Base-by-base conservation (phyloP, 1,284 basidiomycete species). In the Cryptococcus floricola region DNA sequence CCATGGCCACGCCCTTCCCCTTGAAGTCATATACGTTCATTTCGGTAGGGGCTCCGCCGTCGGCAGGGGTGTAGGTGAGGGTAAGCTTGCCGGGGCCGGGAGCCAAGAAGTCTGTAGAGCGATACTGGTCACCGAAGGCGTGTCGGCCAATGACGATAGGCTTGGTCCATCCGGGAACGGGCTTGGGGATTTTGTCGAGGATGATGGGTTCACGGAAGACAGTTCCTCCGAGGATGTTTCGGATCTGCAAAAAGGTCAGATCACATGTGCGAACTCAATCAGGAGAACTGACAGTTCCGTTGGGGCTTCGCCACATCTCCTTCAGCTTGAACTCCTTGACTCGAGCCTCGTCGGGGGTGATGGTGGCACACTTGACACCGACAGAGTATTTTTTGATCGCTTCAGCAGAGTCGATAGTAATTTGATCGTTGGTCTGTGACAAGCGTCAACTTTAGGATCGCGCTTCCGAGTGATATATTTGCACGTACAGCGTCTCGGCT, bases 171-270 rank as follows among this genome's bases (percentile, higher is more conserved):
- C 96, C 95, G 19, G 93, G 93, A 42, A 98, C 84, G 19, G 93
- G 91, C 70, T 88, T 89, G 41, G 95, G 96, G 70, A 98, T 89
- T 64, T 87, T 85, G 52, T 87, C 76, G 47, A 98, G 84, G 71
- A 98, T 87, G 79, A 98, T 98, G 65, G 96, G 96, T 77, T 97
- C 95, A 64, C 95, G 88, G 86, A 98, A 98, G 58, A 98, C 95
- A 37, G 95, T 98, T 53, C 95, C 95, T 49, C 93, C 93, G 52
- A 98, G 86, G 69, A 96, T 94, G 78, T 97, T 98, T 66, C 94
- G 88, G 77, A 97, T 93, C 86, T 89, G 16, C 12, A n/a, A 9
- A 9, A 44, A 19, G 25, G 49, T 41, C n/a, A 39, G 16, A 18
- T n/a, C 5, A 7, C 16, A 27, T n/a, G 25, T 13, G 19, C n/a